Conservation (phyloP, 768 basidiomycete species). For the Collybiopsis luxurians region DNA sequence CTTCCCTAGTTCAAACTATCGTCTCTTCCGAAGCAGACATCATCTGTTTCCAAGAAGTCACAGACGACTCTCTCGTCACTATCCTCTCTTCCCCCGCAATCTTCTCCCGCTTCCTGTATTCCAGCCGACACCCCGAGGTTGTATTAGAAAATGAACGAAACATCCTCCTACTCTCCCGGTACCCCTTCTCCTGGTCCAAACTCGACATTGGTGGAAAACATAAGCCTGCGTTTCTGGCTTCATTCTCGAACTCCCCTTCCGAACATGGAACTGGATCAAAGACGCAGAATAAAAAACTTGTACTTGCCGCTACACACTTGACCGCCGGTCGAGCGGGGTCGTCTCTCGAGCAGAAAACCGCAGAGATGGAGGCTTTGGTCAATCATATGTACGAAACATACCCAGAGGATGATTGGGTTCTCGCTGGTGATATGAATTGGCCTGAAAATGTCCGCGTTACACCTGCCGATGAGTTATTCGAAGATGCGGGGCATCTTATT, state of each 20-base stretch:
- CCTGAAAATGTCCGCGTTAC: conserved; percentile 6
- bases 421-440: conserved; percentile 18
- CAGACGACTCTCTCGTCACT: conserved; percentile 12
- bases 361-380: conserved; percentile 12
- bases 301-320: conserved; percentile 17
- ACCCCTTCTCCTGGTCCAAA: conserved; percentile 11
- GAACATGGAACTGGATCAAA: too few relatives aligned
- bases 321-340: conserved; percentile 13
- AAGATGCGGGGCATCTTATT: conserved; percentile 5
- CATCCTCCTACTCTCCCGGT: conserved; percentile 13
- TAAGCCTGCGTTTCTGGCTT: conserved; percentile 15
- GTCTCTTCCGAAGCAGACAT: conserved; percentile 13
- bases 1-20: conserved; percentile 9
- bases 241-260: background rate
- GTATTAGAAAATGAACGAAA: conserved; percentile 16
- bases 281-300: background rate
- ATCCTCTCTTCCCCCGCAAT: conserved; percentile 4
- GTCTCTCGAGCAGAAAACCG: conserved; percentile 11
- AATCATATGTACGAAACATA: conserved; percentile 5
- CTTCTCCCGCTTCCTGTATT: conserved; percentile 7
- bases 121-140: conserved; percentile 8
- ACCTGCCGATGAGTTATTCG: conserved; percentile 2
- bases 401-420: conserved; percentile 13
- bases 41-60: conserved; percentile 18
- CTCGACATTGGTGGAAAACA: conserved; percentile 12